A percentile compares a stretch with the other conserved stretches of the same genome.
Conservation (phyloP, 257 asterid species). For the Buddleja alternifolia region DNA sequence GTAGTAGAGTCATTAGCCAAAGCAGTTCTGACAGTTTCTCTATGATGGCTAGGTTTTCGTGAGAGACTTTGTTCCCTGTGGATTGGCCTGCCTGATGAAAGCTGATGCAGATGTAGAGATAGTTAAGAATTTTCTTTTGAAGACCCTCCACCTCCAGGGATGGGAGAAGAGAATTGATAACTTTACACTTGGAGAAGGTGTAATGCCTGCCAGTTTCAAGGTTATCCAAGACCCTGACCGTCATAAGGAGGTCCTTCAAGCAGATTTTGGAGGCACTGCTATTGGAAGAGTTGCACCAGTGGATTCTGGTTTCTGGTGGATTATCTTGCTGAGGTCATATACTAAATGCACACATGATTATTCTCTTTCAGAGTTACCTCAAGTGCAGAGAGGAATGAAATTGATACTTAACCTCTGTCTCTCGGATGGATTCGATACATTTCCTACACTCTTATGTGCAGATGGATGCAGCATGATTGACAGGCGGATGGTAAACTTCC, state of each 20-base stretch:
- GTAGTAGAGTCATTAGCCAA: not conserved
- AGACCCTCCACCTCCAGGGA: conserved; percentile 69
- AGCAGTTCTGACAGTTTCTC: conserved; percentile 13
- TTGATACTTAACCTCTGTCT: conserved; percentile 63
- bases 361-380: conserved; percentile 52
- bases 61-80: conserved; percentile 67
- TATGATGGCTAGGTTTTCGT: conserved; percentile 52
- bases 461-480: conserved; percentile 78
- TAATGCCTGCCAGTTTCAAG: conserved; percentile 72
- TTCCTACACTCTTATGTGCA: conserved; percentile 67
- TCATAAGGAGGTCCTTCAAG: conserved; percentile 50
- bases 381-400: conserved; percentile 63
- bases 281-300: conserved; percentile 72
- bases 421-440: conserved; percentile 73
- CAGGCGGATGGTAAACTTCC: conserved; percentile 54
- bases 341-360: conserved; percentile 51
- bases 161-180: conserved; percentile 66
- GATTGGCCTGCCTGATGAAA: conserved; percentile 64
- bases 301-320: conserved; percentile 78
- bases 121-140: conserved; percentile 58
- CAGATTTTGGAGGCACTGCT: conserved; percentile 68
- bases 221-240: conserved; percentile 40
- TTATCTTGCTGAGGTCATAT: conserved; percentile 55
- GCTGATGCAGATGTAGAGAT: conserved; percentile 46
- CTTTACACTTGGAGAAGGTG: conserved; percentile 64